Evolutionary conservation across 225 moss, liverwort and hornwort species (phyloP).

Genomic region (Physcomitrellopsis africana): DNA sequence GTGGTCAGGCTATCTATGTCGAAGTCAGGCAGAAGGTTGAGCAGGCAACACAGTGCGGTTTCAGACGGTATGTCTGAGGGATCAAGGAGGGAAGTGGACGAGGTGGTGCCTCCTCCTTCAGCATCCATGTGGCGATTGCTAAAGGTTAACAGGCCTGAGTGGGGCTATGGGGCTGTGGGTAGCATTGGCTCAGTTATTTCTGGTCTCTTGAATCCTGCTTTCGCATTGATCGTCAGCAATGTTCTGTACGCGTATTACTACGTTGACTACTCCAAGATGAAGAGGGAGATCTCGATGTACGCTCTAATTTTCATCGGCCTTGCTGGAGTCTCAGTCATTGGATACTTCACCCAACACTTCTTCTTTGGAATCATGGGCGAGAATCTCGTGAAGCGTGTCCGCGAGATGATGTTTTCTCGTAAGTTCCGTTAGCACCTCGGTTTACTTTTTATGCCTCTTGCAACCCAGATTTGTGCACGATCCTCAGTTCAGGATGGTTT

Average conservation of each 20-base stretch:
- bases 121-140: slow-evolving; percentile 55
- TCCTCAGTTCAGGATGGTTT: too few species aligned
- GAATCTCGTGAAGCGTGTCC: slow-evolving; percentile 65
- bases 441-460: too few species aligned
- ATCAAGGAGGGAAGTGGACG: slow-evolving; percentile 29
- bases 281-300: slow-evolving; percentile 41
- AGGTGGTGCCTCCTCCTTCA: slow-evolving; percentile 21
- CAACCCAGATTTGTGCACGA: too few species aligned
- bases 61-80: slow-evolving; percentile 44
- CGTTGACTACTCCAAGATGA: slow-evolving; percentile 33
- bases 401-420: slow-evolving; percentile 68
- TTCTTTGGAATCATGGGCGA: slow-evolving; percentile 72
- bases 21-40: slow-evolving; percentile 59
- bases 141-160: slow-evolving; percentile 61
- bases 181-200: slow-evolving; percentile 34
- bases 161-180: slow-evolving; percentile 53
- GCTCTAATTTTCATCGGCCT: slow-evolving; percentile 48
- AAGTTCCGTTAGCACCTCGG: slow-evolving; percentile 10
- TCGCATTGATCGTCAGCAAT: slow-evolving; percentile 53
- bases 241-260: slow-evolving; percentile 52
- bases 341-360: slow-evolving; percentile 57
- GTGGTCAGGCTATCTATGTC: slow-evolving; percentile 43
- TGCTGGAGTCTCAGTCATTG: slow-evolving; percentile 20
- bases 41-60: slow-evolving; percentile 49
- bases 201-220: slow-evolving; percentile 57